phyloP scores from a whole-genome alignment of 2,329 filamentous ascomycete species.

The Paraphaeosphaeria minitans region DNA sequence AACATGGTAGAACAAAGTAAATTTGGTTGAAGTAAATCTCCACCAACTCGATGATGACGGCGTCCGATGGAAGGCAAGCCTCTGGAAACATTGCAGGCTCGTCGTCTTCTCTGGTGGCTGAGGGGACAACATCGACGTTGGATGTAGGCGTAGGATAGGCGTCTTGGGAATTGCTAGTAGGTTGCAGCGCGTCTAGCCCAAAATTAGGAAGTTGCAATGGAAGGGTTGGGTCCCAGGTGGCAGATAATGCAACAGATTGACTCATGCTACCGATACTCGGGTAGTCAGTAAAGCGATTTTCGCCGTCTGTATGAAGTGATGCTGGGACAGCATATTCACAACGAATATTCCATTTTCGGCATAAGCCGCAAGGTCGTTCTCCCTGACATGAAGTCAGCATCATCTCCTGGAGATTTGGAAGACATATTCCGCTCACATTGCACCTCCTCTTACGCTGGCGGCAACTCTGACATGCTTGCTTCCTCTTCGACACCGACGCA shows the following conservation, averaged over 20 bases:
- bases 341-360: constrained; percentile 28
- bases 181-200: constrained; percentile 16
- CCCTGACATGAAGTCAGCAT: constrained; percentile 20
- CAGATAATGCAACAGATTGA: constrained; percentile 8
- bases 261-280: not conserved
- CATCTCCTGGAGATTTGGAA: not conserved
- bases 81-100: constrained; percentile 14
- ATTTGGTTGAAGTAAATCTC: constrained; percentile 33
- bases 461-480: constrained; percentile 40
- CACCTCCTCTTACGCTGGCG: constrained; percentile 43
- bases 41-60: constrained; percentile 26
- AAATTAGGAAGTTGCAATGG: constrained; percentile 15
- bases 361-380: constrained; percentile 31
- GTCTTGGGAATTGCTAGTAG: not conserved
- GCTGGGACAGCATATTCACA: constrained; percentile 28
- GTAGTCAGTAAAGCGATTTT: not conserved
- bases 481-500: constrained; percentile 37
- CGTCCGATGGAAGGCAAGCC: constrained; percentile 23
- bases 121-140: constrained; percentile 1
- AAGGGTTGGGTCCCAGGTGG: constrained; percentile 1
- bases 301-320: not conserved
- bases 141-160: constrained; percentile 12
- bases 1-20: constrained; percentile 32
- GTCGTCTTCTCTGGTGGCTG: constrained; percentile 2
- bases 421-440: constrained; percentile 24